These are phyloP conservation scores for Aspergillus sp. DNA, from an alignment of 2,329 filamentous ascomycete species.

Conservation along the genomic window DNA sequence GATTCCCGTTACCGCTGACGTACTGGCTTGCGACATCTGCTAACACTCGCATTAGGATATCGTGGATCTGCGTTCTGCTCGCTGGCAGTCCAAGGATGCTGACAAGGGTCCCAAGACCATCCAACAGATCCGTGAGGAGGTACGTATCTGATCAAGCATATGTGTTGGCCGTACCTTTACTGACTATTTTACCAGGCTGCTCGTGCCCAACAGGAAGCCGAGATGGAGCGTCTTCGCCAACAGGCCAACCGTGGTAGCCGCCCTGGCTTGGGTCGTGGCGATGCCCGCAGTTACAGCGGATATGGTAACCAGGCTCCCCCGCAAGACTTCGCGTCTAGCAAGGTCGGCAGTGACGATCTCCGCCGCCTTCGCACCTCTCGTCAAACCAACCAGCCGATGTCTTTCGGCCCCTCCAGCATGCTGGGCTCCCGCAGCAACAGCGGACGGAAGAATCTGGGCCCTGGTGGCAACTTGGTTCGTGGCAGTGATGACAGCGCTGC, in stretches of 20 bases:
- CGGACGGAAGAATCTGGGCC: conserved; percentile 70
- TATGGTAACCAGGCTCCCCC: conserved; percentile 70
- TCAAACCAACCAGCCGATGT: conserved; percentile 63
- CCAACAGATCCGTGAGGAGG: conserved; percentile 82
- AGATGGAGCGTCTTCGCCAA: conserved; percentile 61
- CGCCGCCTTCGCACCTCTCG: conserved; percentile 69
- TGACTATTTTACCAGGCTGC: conserved; percentile 53
- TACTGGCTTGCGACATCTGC: background rate
- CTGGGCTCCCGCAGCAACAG: conserved; percentile 90
- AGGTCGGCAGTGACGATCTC: conserved; percentile 88
- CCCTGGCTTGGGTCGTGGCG: conserved; percentile 75
- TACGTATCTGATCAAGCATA: conserved; percentile 40
- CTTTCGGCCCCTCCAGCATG: conserved; percentile 82
- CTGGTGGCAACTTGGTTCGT: conserved; percentile 70
- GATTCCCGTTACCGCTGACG: conserved; percentile 16
- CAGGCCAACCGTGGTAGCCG: conserved; percentile 63
- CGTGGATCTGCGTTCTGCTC: conserved; percentile 73
- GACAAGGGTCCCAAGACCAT: conserved; percentile 98
- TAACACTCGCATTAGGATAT: conserved; percentile 61
- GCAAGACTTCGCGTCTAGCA: conserved; percentile 71
- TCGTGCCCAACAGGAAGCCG: conserved; percentile 78
- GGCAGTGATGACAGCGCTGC: conserved; percentile 81
- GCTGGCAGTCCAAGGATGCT: conserved; percentile 83
- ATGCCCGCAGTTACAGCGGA: conserved; percentile 78
- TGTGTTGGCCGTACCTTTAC: conserved; percentile 6